Evolutionary conservation across 2,329 filamentous ascomycete species (phyloP).

Genomic region (Microsporum ferrugineum): DNA sequence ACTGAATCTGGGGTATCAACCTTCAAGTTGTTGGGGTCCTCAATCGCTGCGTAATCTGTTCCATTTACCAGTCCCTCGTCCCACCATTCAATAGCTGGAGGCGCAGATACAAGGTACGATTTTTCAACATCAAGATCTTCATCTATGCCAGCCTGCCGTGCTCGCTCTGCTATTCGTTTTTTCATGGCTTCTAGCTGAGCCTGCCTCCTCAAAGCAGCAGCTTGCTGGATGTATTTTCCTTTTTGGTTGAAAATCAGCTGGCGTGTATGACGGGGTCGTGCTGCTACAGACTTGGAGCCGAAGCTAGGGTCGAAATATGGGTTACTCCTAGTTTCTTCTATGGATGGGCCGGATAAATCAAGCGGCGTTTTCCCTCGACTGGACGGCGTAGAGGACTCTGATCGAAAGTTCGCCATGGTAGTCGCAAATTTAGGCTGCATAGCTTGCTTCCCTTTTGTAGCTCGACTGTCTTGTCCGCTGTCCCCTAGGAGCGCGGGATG

Average conservation of each 20-base stretch:
- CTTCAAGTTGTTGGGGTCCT: slow-evolving; percentile 55
- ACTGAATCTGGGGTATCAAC: slow-evolving; percentile 70
- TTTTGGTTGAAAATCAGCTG: slow-evolving; percentile 85
- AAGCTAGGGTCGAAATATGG: slow-evolving; percentile 70
- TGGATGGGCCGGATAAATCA: slow-evolving; percentile 46
- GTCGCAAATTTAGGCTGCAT: slow-evolving; percentile 44
- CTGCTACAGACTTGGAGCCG: slow-evolving; percentile 46
- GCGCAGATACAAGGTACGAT: slow-evolving; percentile 70
- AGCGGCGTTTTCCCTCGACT: slow-evolving; percentile 40
- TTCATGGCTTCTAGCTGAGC: slow-evolving; percentile 89
- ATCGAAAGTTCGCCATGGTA: slow-evolving; percentile 44
- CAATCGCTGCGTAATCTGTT: slow-evolving; percentile 60
- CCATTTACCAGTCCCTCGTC: slow-evolving; percentile 77
- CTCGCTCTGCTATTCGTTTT: slow-evolving; percentile 75
- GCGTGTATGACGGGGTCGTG: slow-evolving; percentile 57
- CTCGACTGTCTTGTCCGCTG: slow-evolving; percentile 34
- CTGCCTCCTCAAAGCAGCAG: slow-evolving; percentile 75
- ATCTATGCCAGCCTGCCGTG: slow-evolving; percentile 83
- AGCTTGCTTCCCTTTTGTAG: slow-evolving; percentile 31
- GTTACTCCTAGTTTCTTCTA: slow-evolving; percentile 54
- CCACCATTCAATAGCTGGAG: slow-evolving; percentile 94
- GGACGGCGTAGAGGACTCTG: slow-evolving; percentile 31
- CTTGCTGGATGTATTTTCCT: slow-evolving; percentile 94
- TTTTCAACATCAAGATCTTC: slow-evolving; percentile 84
- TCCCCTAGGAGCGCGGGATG: slow-evolving; percentile 60